Evolutionary conservation across 257 asterid species (phyloP), one percentile per base, ranked within the genome.

Genomic region (Solanum acaule): DNA sequence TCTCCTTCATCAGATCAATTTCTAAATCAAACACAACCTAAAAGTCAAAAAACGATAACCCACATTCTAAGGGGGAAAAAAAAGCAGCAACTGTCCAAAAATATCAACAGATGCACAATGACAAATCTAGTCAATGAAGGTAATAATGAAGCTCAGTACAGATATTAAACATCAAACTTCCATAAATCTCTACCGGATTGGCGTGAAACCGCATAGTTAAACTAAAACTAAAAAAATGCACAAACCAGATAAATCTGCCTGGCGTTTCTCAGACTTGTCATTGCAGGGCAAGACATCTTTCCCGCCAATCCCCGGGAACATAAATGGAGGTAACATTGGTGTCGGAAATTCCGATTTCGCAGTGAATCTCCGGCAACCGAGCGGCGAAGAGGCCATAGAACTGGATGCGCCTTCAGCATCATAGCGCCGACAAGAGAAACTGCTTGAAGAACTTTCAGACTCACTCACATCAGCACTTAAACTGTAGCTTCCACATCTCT

Each of bases 381-480:
- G 90, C 3, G 98, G 96, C 8, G 98, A 93, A 44, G 94, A 95
- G 0, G 93, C 94, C 29, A 93, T 71, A 46, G 96, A 94, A 86
- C 92, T 95, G 33, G 98, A 94, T 3, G 95, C 94, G 37, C 92
- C 96, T 84, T 90, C 96, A 71, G 89, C 91, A 35, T 90, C 94
- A n/a, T 83, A 95, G 12, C 91, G 94, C 42, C 87, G 91, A 76
- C 90, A 89, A 1, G 91, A 88, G 65, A 88, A 92, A 88, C 89
- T 88, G 34, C 91, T 91, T 38, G 92, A 92, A 18, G 95, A 95
- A 85, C 95, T 94, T 88, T 93, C 99, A 22, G 99, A 96, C 91
- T 95, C 99, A 93, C 99, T 97, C 86, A 97, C 91, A 90, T 97
- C 99, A 13, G 99, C 99, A 89, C 99, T 97, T 18, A 91, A 89